Base-by-base conservation (phyloP, 1,284 basidiomycete species). In the Irpex lacteus region DNA sequence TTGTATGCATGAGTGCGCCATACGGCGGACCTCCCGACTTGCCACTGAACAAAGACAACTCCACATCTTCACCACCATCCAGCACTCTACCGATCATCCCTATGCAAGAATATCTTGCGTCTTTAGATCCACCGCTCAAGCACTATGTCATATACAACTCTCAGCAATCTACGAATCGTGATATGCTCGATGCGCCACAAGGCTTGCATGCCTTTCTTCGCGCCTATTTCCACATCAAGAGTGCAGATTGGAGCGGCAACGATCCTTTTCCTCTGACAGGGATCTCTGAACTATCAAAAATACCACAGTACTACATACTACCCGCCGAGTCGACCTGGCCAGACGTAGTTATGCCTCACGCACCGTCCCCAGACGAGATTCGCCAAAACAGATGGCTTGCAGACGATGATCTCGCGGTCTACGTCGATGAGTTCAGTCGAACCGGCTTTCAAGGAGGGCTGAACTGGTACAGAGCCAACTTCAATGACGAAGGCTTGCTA, bases 301-400 rank as follows among this genome's bases (percentile, higher is more conserved):
- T 89, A 32, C 87, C 88, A 4, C 77, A 78, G n/a, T 89, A 89
- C 77, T 88, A 89, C 69, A 74, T 88, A 68, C 88, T 89, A 86
- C 82, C 80, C 18, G 70, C 79, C 7, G 67, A 78, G 26, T 75
- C 78, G 57, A 82, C 76, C 44, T 89, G 89, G 86, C 81, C 82
- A 1, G 74, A 85, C 59, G 74, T 79, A 21, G 77, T 86, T 19
- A 61, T 65, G 26, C 70, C 71, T n/a, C 60, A 73, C 4, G 69
- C 68, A 6, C 73, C 75, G 1, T 65, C 71, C 0, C 38, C 53
- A 13, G 68, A 69, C 36, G 75, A 75, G 65, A 70, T 75, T 18
- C 60, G 63, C 4, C 59, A 62, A 57, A 76, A 78, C 59, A 18
- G 59, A 4, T 89, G 86, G 86, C 73, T 89, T 15, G 67, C 79